A percentile compares a stretch with the other conserved stretches of the same genome.
Conservation (phyloP, 495 filamentous ascomycete genomes). For the Penicillium manginii region DNA sequence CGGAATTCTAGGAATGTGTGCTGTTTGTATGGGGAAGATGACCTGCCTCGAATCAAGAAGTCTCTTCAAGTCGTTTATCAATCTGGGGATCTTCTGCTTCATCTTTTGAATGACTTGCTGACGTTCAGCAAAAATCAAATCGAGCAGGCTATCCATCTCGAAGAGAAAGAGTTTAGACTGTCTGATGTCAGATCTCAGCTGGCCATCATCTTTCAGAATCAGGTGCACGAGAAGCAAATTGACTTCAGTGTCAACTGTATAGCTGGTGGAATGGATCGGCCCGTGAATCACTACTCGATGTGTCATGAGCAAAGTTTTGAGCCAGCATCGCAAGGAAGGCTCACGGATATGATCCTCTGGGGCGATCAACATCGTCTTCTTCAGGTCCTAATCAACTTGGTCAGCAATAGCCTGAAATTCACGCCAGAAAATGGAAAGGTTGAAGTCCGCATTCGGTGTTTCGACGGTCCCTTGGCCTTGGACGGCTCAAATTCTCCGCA, state of each 20-base stretch:
- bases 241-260: conserved; percentile 71
- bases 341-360: conserved; percentile 80
- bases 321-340: conserved; percentile 47
- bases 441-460: conserved; percentile 72
- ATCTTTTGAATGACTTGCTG: conserved; percentile 87
- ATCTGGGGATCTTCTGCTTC: conserved; percentile 83
- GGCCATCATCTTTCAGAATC: conserved; percentile 83
- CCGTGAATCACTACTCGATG: background rate
- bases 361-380: conserved; percentile 90
- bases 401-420: conserved; percentile 92
- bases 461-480: conserved; percentile 11
- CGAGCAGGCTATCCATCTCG: conserved; percentile 74
- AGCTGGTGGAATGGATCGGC: conserved; percentile 6
- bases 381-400: conserved; percentile 89
- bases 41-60: conserved; percentile 72
- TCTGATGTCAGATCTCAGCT: conserved; percentile 80
- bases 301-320: background rate
- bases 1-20: conserved; percentile 90
- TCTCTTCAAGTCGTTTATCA: conserved; percentile 86
- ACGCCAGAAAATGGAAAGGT: conserved; percentile 79
- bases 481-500: background rate
- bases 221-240: conserved; percentile 77
- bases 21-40: conserved; percentile 91
- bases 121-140: conserved; percentile 95
- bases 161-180: conserved; percentile 84